Base-by-base conservation (phyloP, 139 green algal species). In the Asterochloris erici region DNA sequence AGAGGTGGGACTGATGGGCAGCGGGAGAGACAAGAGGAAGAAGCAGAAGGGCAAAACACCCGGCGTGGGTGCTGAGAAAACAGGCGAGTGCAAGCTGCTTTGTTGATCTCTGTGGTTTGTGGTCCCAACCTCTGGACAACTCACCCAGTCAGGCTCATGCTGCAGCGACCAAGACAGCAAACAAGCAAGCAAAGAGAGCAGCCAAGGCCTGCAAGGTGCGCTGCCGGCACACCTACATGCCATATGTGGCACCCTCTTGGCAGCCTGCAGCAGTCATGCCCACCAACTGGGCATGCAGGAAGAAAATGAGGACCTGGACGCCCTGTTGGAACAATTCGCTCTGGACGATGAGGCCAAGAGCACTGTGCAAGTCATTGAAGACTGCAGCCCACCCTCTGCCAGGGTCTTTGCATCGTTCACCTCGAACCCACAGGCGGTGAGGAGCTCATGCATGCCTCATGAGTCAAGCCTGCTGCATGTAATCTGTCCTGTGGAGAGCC, bases 241-340 rank as follows among this genome's bases (percentile, higher is more conserved):
- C 38, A 54, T 54, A 2, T 54, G 38, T 54, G 6, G 38, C 38
- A 54, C 38, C 38, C 6, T 2, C 38, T 54, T 6, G 6, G 6
- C 38, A 15, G 54, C 60, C 26, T n/a, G 12, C 73, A 79, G 26
- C 11, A 0, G 28, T 23, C 73, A 81, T 68, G 71, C 26, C 15
- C 28, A 54, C 16, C 2, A 66, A 63, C 26, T 47, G 21, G 26
- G 15, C 24, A 14, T 77, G 76, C 77, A 87, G 84, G 84, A 79
- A n/a, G 84, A 74, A 26, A 95, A 98, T 83, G 95, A 98, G 73
- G 93, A 98, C 89, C 91, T 98, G 38, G 95, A 98, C 75, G 93
- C 93, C 0, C 81, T 98, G 77, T 87, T 99, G 63, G 87, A 88
- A 14, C 85, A 91, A 83, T 95, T 97, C 79, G 87, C 88, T 61